Percentiles rank a stretch among this genome's conserved stretches.
These are phyloP conservation scores for Sordaria brevicollis DNA, from an alignment of 495 filamentous ascomycete genomes.

Conservation along the genomic window DNA sequence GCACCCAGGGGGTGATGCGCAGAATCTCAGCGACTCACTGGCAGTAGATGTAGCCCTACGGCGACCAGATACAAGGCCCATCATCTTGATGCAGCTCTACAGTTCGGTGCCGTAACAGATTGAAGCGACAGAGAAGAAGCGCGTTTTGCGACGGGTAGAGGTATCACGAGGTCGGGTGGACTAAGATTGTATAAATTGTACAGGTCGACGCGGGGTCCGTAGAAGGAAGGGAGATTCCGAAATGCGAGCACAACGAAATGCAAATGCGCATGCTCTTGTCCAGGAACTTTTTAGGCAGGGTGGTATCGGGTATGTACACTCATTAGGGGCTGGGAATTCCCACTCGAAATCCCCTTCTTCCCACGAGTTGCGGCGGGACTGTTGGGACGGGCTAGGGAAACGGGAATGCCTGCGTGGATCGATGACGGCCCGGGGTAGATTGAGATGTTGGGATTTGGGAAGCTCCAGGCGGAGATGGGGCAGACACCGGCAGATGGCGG, in stretches of 20 bases:
- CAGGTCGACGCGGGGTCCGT: neutral
- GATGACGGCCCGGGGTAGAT: neutral
- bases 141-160: neutral
- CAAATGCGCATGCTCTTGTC: neutral
- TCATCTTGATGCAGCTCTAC: conserved; percentile 10
- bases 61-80: conserved; percentile 24
- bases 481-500: neutral
- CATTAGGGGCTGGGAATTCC: neutral
- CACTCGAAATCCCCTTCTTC: neutral
- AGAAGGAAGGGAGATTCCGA: neutral
- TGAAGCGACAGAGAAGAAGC: neutral
- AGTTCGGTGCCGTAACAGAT: neutral
- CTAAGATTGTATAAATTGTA: neutral
- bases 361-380: neutral
- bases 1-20: neutral
- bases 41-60: conserved; percentile 27
- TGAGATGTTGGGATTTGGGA: neutral
- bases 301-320: neutral
- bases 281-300: neutral
- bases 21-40: conserved; percentile 19
- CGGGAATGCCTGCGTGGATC: neutral
- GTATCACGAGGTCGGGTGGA: neutral
- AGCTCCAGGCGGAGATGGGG: neutral
- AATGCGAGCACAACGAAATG: neutral
- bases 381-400: neutral